Percentiles rank a stretch among this genome's conserved stretches.
phyloP scores from a whole-genome alignment of 441 rosid species.

The Eutrema salsugineum region DNA sequence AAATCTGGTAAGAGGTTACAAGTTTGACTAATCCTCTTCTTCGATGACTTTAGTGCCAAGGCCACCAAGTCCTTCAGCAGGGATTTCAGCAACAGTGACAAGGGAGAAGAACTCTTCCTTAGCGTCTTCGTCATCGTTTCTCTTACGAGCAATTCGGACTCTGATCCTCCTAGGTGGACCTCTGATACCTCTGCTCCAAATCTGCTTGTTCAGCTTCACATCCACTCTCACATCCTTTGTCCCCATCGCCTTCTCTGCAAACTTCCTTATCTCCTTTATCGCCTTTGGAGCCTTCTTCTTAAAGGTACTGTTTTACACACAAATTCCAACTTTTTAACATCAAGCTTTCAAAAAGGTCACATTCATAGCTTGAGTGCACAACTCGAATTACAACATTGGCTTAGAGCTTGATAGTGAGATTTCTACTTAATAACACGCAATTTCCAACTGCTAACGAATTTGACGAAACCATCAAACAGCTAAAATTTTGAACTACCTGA shows the following conservation, averaged over 20 bases:
- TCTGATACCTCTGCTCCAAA: constrained; percentile 88
- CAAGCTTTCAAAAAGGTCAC: too few relatives aligned
- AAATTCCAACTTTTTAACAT: background rate
- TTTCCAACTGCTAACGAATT: background rate
- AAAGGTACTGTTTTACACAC: constrained; percentile 53
- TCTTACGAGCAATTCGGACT: constrained; percentile 77
- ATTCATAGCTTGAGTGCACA: background rate
- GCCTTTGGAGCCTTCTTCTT: constrained; percentile 97
- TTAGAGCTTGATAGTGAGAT: background rate
- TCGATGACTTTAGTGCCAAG: constrained; percentile 60
- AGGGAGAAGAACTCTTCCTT: constrained; percentile 24
- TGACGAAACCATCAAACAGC: background rate
- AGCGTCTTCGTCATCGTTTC: constrained; percentile 90
- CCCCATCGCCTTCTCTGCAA: constrained; percentile 69
- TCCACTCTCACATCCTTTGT: constrained; percentile 30
- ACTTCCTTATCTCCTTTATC: constrained; percentile 85
- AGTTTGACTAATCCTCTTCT: constrained; percentile 14
- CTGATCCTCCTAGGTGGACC: constrained; percentile 83
- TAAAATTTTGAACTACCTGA: background rate
- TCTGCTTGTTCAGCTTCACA: constrained; percentile 83
- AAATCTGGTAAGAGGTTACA: background rate
- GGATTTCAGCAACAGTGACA: constrained; percentile 23
- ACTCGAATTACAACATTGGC: background rate
- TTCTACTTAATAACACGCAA: background rate
- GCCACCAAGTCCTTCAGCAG: constrained; percentile 32